phyloP scores from a whole-genome alignment of 2,329 filamentous ascomycete species.

The Penicillium olsonii region DNA sequence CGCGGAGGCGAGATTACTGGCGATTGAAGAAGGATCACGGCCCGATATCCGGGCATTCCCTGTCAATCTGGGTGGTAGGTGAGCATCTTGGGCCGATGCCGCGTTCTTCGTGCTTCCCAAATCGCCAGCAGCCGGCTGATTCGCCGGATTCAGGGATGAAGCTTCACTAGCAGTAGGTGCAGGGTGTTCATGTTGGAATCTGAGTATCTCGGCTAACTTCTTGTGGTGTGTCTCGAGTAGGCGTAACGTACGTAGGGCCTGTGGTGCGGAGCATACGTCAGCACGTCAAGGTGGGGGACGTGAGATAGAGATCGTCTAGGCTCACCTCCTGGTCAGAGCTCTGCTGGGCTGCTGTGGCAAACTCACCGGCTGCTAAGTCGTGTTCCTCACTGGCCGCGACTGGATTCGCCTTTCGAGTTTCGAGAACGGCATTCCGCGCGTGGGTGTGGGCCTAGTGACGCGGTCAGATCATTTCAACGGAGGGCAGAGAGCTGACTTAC shows the following conservation, averaged over 20 bases:
- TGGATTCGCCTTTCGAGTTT: constrained; percentile 67
- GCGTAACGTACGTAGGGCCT: constrained; percentile 80
- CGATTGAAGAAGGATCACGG: constrained; percentile 80
- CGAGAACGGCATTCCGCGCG: constrained; percentile 77
- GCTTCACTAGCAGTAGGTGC: constrained; percentile 22
- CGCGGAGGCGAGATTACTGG: constrained; percentile 82
- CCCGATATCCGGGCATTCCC: constrained; percentile 51
- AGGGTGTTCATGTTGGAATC: constrained; percentile 63
- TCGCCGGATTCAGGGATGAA: constrained; percentile 11
- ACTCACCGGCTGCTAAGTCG: constrained; percentile 82
- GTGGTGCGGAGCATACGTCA: constrained; percentile 39
- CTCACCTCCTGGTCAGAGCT: constrained; percentile 64
- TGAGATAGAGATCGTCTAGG: background rate
- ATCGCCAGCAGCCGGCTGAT: constrained; percentile 22
- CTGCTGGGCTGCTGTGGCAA: constrained; percentile 74
- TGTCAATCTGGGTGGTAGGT: constrained; percentile 42
- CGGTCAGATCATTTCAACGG: constrained; percentile 9
- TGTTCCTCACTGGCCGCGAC: constrained; percentile 85
- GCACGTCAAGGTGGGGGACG: background rate
- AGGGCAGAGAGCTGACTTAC: constrained; percentile 39
- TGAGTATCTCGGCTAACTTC: constrained; percentile 77
- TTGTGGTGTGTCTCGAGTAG: constrained; percentile 88
- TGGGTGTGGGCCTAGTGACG: constrained; percentile 75
- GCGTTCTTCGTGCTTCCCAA: constrained; percentile 22
- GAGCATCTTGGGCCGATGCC: constrained; percentile 33